phyloP scores from a whole-genome alignment of 1,284 basidiomycete genomes.

The Coniferiporia sulphurascens region DNA sequence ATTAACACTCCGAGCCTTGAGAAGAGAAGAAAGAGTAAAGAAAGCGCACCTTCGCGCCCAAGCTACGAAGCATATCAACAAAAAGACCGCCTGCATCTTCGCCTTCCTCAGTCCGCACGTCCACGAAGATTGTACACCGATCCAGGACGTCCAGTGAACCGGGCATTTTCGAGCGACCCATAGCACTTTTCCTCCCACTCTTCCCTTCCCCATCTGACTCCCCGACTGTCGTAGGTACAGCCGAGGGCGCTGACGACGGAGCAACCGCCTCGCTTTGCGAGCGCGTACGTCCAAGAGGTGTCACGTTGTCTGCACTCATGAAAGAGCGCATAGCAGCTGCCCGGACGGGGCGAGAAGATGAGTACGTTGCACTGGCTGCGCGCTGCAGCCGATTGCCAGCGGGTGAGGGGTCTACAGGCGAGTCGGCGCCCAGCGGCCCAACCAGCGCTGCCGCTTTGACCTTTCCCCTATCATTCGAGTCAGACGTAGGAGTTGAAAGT shows the following conservation, averaged over 20 bases:
- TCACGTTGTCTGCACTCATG: background rate
- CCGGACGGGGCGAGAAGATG: constrained; percentile 11
- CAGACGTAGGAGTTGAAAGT: constrained; percentile 27
- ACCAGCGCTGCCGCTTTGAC: background rate
- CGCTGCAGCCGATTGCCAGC: background rate
- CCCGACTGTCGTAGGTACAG: background rate
- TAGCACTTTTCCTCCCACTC: constrained; percentile 6
- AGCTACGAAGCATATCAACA: constrained; percentile 73
- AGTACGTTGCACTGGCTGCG: background rate
- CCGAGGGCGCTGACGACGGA: background rate
- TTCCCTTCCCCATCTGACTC: constrained; percentile 9
- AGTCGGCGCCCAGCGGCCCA: background rate
- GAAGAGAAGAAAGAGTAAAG: background rate
- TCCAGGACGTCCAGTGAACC: constrained; percentile 47
- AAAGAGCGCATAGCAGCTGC: constrained; percentile 11
- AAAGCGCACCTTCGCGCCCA: constrained; percentile 75
- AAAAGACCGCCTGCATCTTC: constrained; percentile 83
- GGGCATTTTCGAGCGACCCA: constrained; percentile 24
- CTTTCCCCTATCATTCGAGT: constrained; percentile 29
- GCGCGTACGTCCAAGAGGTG: background rate
- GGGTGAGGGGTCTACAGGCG: background rate
- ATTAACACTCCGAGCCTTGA: background rate
- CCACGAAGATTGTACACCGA: constrained; percentile 83
- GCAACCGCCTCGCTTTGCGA: constrained; percentile 3
- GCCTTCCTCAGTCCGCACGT: constrained; percentile 83